Evolutionary conservation across 345 rosid species (phyloP), one percentile per base, ranked within the genome.

Genomic region (Arabis hirsuta): DNA sequence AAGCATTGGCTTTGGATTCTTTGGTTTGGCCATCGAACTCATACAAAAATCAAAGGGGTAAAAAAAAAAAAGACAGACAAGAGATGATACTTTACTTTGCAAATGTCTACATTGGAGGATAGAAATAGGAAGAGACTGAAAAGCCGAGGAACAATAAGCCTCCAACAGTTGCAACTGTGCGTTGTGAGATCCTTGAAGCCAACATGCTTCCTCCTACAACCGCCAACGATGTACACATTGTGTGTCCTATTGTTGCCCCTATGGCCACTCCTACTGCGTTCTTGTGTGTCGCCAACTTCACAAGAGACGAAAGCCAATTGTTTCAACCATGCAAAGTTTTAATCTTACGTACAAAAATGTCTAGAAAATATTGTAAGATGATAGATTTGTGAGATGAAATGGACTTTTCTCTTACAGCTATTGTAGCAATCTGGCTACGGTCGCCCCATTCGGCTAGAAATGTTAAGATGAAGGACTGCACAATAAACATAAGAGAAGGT

Each of bases 391-490:
- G 70, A 20, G 39, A 76, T 54, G 59, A 62, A 16, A 41, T 12
- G 34, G 41, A 45, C 22, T 67, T 52, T 38, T 63, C 27, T 45
- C 98, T 90, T 85, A 96, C 99, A 73, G 99, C 99, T 70, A 96
- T 96, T 77, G 99, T 96, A 48, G 99, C 99, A 38, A 96, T 96
- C 83, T 96, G 98, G 83, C 99, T 96, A 56, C 98, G 94, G 67
- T 96, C 99, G 0, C 98, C 98, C 99, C 99, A 96, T 82, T 96
- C 99, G 1, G 99, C 99, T 55, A 96, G 80, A 76, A 96, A 96
- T 24, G 99, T 92, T 76, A 96, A 67, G 69, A 96, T 82, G 78
- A 96, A 95, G 52, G 99, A 88, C 99, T 92, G 89, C 84, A 81
- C 4, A 46, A 31, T 9, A 46, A 22, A 65, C 12, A 55, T 11